Conservation (phyloP, 2,329 filamentous ascomycete genomes). For the Nigrospora osmanthi region DNA sequence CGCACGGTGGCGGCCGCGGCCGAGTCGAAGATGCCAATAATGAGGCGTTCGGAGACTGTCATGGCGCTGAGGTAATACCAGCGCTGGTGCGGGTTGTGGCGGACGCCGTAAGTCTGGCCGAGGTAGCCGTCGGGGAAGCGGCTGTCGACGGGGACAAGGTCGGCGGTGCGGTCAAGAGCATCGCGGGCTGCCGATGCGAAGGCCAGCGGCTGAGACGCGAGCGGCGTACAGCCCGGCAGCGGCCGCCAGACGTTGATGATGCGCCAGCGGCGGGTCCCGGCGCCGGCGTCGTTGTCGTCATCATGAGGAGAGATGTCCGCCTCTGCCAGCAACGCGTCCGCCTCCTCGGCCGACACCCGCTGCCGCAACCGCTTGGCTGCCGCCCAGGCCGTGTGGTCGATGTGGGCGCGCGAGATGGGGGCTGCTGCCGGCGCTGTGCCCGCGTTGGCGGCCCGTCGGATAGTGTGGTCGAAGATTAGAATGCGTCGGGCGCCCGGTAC, state of each 20-base stretch:
- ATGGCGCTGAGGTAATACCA: conserved; percentile 82
- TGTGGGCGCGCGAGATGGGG: conserved; percentile 68
- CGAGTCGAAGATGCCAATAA: conserved; percentile 75
- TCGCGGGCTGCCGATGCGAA: conserved; percentile 55
- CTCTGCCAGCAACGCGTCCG: conserved; percentile 57
- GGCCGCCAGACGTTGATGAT: conserved; percentile 81
- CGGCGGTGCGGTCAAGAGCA: conserved; percentile 48
- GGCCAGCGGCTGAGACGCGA: conserved; percentile 60
- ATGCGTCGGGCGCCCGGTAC: conserved; percentile 61
- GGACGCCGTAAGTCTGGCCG: conserved; percentile 68
- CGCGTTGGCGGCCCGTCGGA: conserved; percentile 49
- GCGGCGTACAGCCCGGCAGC: conserved; percentile 48
- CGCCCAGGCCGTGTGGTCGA: conserved; percentile 72
- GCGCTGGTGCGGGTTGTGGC: conserved; percentile 50
- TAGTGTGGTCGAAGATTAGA: conserved; percentile 80
- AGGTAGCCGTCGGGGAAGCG: conserved; percentile 59
- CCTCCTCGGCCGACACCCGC: conserved; percentile 56
- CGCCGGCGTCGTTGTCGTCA: too few relatives aligned
- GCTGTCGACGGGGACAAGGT: conserved; percentile 56
- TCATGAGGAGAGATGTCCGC: conserved; percentile 54
- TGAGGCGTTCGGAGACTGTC: conserved; percentile 59
- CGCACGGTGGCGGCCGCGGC: conserved; percentile 40
- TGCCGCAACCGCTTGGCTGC: conserved; percentile 58
- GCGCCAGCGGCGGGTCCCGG: too few relatives aligned
- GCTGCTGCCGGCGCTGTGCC: conserved; percentile 47